Evolutionary conservation across 352 stramenopile species (phyloP).

Genomic region (Phytophthora tubulina): DNA sequence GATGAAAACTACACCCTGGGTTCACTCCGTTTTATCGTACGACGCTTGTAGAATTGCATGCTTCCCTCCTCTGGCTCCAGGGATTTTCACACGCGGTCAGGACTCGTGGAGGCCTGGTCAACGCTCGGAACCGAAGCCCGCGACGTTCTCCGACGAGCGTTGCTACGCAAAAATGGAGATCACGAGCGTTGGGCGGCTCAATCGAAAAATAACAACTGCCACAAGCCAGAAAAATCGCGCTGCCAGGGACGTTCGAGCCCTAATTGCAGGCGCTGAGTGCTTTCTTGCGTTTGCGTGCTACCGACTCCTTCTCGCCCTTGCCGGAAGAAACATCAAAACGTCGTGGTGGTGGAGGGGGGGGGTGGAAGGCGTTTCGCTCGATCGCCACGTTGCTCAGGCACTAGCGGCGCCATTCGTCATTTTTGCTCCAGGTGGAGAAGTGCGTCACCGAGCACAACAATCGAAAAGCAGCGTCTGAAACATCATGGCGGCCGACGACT

Average conservation of each 20-base stretch:
- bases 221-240: conserved; percentile 33
- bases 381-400: conserved; percentile 23
- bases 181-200: conserved; percentile 21
- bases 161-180: conserved; percentile 29
- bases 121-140: conserved; percentile 13
- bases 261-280: neutral
- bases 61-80: conserved; percentile 16
- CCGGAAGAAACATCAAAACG: conserved; percentile 16
- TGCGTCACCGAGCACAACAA: neutral
- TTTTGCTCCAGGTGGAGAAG: conserved; percentile 19
- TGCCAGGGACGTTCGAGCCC: neutral
- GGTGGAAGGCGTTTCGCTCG: conserved; percentile 26
- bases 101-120: neutral
- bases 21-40: conserved; percentile 24
- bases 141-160: conserved; percentile 17
- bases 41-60: conserved; percentile 24
- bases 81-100: conserved; percentile 8
- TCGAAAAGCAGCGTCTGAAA: conserved; percentile 6
- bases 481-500: conserved; percentile 49
- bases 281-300: conserved; percentile 29
- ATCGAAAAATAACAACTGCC: conserved; percentile 37
- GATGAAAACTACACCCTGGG: neutral
- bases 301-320: conserved; percentile 39
- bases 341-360: neutral
- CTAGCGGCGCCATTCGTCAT: conserved; percentile 25